phyloP scores from a whole-genome alignment of 495 filamentous ascomycete species.

The Aeminium ludgeri region DNA sequence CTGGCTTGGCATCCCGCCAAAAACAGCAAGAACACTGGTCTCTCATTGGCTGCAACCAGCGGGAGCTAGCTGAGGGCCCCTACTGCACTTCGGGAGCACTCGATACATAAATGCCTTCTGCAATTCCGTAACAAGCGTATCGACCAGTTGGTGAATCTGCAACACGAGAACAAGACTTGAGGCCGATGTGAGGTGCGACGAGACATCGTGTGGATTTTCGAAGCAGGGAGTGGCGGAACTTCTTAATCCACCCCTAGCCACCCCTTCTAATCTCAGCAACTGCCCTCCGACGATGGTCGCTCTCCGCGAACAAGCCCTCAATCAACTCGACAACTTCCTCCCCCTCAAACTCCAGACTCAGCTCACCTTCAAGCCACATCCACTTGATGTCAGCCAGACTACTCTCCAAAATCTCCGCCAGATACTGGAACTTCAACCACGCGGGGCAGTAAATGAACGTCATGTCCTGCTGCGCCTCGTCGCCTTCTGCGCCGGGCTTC shows the following conservation, averaged over 20 bases:
- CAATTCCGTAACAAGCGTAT: no score
- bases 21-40: no score
- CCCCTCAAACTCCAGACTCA: conserved; percentile 63
- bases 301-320: conserved; percentile 78
- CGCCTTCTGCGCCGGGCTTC: conserved; percentile 2
- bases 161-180: no score
- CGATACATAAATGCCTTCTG: no score
- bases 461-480: conserved; percentile 25
- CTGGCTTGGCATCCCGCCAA: conserved; percentile 1
- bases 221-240: no score
- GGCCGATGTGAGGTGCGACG: no score
- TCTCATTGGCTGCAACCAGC: no score
- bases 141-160: no score
- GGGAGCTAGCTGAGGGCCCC: no score
- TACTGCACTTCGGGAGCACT: no score
- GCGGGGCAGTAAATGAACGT: conserved; percentile 62
- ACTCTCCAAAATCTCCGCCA: conserved; percentile 78
- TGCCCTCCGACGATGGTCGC: conserved; percentile 53
- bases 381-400: conserved; percentile 76
- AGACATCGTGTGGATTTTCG: no score
- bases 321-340: conserved; percentile 84
- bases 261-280: conserved; percentile 54
- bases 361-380: conserved; percentile 71
- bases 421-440: conserved; percentile 83
- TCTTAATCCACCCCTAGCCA: no score